Evolutionary conservation across 2,329 filamentous ascomycete species (phyloP).

Genomic region (Stemphylium beticola): DNA sequence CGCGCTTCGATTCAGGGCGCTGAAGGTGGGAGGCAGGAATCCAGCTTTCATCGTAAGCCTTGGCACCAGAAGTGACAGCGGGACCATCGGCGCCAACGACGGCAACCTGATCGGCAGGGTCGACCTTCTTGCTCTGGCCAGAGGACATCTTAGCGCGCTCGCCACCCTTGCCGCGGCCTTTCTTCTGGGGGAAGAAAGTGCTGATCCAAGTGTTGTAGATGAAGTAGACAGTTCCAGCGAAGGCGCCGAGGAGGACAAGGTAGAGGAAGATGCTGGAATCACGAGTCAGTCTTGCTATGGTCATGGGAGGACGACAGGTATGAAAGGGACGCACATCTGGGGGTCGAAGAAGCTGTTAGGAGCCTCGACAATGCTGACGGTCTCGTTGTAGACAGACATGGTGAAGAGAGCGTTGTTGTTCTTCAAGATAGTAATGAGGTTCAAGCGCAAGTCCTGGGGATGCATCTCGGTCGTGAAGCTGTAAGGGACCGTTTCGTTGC

Average conservation of each 20-base stretch:
- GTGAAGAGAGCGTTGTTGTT: slow-evolving; percentile 76
- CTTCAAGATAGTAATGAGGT: slow-evolving; percentile 75
- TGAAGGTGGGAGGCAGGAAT: slow-evolving; percentile 90
- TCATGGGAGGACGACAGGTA: neutral
- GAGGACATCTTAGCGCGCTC: slow-evolving; percentile 69
- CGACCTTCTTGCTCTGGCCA: slow-evolving; percentile 71
- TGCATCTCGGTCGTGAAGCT: slow-evolving; percentile 89
- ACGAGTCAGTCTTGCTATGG: slow-evolving; percentile 17
- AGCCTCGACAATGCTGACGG: slow-evolving; percentile 85
- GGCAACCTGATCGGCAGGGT: slow-evolving; percentile 62
- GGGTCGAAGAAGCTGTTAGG: slow-evolving; percentile 92
- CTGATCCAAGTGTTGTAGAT: slow-evolving; percentile 99
- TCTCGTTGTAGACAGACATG: slow-evolving; percentile 78
- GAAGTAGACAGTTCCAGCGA: slow-evolving; percentile 85
- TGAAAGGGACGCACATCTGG: slow-evolving; percentile 74
- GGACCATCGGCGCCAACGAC: slow-evolving; percentile 75
- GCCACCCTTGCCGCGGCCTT: slow-evolving; percentile 63
- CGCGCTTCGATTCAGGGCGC: slow-evolving; percentile 73
- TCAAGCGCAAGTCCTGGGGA: slow-evolving; percentile 83
- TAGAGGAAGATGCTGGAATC: slow-evolving; percentile 88
- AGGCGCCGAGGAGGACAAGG: slow-evolving; percentile 80
- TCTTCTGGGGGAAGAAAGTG: slow-evolving; percentile 88
- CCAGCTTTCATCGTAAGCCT: slow-evolving; percentile 90
- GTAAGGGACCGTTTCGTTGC: slow-evolving; percentile 79
- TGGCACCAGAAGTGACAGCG: slow-evolving; percentile 71